These are phyloP conservation scores for Apodospora peruviana DNA, from an alignment of 495 filamentous ascomycete genomes.

Conservation along the genomic window DNA sequence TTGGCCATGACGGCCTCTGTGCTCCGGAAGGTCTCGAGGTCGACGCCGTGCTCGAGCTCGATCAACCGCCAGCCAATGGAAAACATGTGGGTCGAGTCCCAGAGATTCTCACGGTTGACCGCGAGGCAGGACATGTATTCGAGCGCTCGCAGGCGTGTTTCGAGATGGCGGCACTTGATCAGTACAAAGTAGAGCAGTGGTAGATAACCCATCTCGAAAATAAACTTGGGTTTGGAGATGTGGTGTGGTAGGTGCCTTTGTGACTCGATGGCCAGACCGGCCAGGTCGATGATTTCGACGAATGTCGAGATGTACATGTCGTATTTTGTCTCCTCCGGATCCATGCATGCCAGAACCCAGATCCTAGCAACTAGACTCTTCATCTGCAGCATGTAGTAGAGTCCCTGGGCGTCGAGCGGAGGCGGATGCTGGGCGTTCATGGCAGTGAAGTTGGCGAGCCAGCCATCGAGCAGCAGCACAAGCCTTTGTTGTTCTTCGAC, in stretches of 20 bases:
- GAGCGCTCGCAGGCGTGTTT: conserved; percentile 32
- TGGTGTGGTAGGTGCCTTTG: conserved; percentile 1
- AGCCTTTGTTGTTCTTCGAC: conserved; percentile 2
- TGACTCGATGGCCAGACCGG: background rate
- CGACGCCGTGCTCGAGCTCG: conserved; percentile 28
- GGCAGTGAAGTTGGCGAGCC: conserved; percentile 18
- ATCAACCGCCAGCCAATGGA: conserved; percentile 23
- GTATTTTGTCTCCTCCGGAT: conserved; percentile 21
- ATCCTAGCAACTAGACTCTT: conserved; percentile 15
- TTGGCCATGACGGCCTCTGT: background rate
- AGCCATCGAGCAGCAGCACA: conserved; percentile 9
- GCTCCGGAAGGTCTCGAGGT: conserved; percentile 4
- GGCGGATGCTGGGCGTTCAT: conserved; percentile 9
- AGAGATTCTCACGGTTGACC: conserved; percentile 21
- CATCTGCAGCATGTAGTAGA: conserved; percentile 12
- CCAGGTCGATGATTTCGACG: conserved; percentile 16
- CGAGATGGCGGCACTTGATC: conserved; percentile 37
- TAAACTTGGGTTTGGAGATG: conserved; percentile 22
- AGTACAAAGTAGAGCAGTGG: conserved; percentile 39
- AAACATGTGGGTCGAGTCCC: conserved; percentile 22
- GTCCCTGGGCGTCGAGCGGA: background rate
- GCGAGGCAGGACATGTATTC: conserved; percentile 16
- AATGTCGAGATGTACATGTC: conserved; percentile 19
- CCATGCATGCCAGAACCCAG: conserved; percentile 20
- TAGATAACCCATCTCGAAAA: conserved; percentile 41